These are phyloP conservation scores for Stagonosporopsis cucurbitacearum DNA, from an alignment of 2,329 filamentous ascomycete genomes.

Conservation along the genomic window DNA sequence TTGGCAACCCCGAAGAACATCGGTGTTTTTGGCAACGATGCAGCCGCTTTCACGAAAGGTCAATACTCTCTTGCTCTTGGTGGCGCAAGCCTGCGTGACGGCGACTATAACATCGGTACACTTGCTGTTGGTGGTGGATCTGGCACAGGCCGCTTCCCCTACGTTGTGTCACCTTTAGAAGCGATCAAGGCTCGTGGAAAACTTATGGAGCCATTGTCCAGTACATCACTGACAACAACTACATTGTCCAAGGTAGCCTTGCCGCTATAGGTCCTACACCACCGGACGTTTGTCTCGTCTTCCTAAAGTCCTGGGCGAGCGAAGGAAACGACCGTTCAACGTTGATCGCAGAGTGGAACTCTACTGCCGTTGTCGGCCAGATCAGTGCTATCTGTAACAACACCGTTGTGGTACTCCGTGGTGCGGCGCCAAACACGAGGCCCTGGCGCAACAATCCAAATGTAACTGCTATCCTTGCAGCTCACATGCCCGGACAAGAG, in stretches of 20 bases:
- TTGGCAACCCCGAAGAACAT: slow-evolving; percentile 58
- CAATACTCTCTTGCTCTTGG: slow-evolving; percentile 24
- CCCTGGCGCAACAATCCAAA: slow-evolving; percentile 51
- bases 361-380: slow-evolving; percentile 47
- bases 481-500: slow-evolving; percentile 51
- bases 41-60: slow-evolving; percentile 58
- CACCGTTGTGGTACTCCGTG: slow-evolving; percentile 57
- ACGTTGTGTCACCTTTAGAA: slow-evolving; percentile 51
- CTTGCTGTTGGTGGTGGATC: slow-evolving; percentile 51
- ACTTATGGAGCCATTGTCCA: slow-evolving; percentile 53
- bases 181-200: slow-evolving; percentile 45
- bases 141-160: slow-evolving; percentile 50
- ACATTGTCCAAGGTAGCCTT: slow-evolving; percentile 38
- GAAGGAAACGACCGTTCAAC: slow-evolving; percentile 53
- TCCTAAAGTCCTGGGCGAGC: slow-evolving; percentile 61
- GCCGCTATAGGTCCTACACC: slow-evolving; percentile 41
- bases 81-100: background rate
- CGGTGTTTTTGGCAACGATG: slow-evolving; percentile 58
- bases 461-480: slow-evolving; percentile 50
- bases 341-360: slow-evolving; percentile 53
- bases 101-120: slow-evolving; percentile 52
- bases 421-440: slow-evolving; percentile 48
- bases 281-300: slow-evolving; percentile 59
- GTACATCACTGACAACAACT: slow-evolving; percentile 51
- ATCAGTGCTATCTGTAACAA: slow-evolving; percentile 55